Evolutionary conservation across 192 early-diverging fungal genomes (phyloP), one percentile per base, ranked within the genome.

Genomic region (Chytriomyces sp.): DNA sequence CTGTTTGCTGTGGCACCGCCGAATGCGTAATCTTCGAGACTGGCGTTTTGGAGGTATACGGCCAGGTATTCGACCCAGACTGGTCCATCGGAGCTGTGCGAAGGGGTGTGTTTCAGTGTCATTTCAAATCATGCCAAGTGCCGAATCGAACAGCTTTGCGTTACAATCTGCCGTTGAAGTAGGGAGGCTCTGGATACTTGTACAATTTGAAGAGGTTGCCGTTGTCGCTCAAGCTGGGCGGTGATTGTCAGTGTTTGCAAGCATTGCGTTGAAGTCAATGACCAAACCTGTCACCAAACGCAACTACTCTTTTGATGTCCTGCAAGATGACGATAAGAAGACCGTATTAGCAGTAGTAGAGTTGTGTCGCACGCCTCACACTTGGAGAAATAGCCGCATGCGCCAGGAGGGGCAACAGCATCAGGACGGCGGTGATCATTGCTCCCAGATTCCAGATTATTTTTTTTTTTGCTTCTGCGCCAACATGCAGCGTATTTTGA

Each of bases 231-330:
- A 57, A 57, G 53, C 53, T 35, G 57, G 57, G 57, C 5, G 20
- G 18, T 16, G 18, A n/a, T 59, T 6, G 57, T 59, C 57, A 59
- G 57, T 59, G 57, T 16, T 16, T 59, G 16, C 20, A 20, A 5
- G 18, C 16, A 59, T 16, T 6, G 3, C 57, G 57, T 5, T 5
- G 20, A 59, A 59, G 57, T n/a, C 18, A n/a, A 3, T 20, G 16
- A 59, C 57, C 18, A 59, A 59, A 59, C 57, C 57, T 64, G 26
- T 64, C 63, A 5, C 63, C 63, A 64, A 64, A 64, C 28, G 28
- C 18, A 13, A 64, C 57, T 5, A 59, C 20, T n/a, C 20, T 3
- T 59, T 59, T 64, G 3, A 64, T 64, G 28, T n/a, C 63, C 63
- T 64, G 18, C 6, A 26, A 24, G 28, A 64, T 26, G 63, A 35